Evolutionary conservation across 1,284 basidiomycete species (phyloP), one percentile per base, ranked within the genome.

Genomic region (Phellopilus nigrolimitatus): DNA sequence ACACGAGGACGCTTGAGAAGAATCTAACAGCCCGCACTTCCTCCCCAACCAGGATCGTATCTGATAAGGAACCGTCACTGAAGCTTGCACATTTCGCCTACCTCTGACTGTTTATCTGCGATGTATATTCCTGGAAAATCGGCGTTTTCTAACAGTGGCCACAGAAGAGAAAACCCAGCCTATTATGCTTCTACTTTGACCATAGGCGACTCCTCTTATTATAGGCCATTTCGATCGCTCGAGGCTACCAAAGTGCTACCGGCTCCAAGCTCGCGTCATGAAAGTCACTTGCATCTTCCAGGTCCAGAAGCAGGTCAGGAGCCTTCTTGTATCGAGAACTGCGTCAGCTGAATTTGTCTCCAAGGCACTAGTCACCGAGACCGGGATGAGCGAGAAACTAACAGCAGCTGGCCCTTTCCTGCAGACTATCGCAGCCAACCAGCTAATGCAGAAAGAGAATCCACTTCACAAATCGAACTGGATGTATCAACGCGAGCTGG

Each of bases 381-480:
- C 15, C 43, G 48, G 48, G 48, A 50, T 15, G 40, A 50, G n/a
- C 43, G 48, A 40, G 48, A 50, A 27, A 41, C 34, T 17, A 50
- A 50, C 30, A 31, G 12, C 21, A 43, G 36, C 40, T 50, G 48
- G 48, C 48, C 48, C 2, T 43, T 50, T 40, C 48, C 48, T 3
- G 39, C 48, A 13, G 25, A 43, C 31, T 25, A 34, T 12, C 39
- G 40, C 4, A 47, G 22, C 13, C 9, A 24, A 4, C 19, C 21
- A n/a, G 7, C 30, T 13, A 7, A 7, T 7, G 30, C 30, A 7
- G 7, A 7, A 7, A 7, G 7, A 31, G 7, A 7, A 7, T 13
- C 30, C 15, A 24, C 24, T n/a, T n/a, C 12, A 13, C 31, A 47
- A 25, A 25, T 24, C 5, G 45, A 47, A 37, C 13, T 25, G 7